These are phyloP conservation scores for Moelleriella libera DNA, from an alignment of 2,329 filamentous ascomycete genomes.

Conservation along the genomic window DNA sequence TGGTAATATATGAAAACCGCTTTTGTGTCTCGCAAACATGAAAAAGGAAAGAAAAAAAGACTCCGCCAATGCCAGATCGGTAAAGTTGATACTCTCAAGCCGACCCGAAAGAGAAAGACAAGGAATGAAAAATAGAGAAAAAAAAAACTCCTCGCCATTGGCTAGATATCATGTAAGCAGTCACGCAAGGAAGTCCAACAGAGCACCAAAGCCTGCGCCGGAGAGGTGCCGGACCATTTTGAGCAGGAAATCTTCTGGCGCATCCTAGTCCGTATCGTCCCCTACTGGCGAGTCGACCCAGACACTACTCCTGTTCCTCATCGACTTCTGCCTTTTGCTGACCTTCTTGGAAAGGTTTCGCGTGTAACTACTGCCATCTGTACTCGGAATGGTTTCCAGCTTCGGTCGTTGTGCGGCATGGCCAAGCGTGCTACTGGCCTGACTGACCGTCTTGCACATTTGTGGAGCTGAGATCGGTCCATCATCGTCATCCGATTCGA, in stretches of 20 bases:
- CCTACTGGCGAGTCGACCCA: constrained; percentile 21
- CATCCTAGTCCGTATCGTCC: constrained; percentile 19
- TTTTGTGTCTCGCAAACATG: background rate
- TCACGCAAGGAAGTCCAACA: too few relatives aligned
- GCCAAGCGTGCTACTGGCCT: constrained; percentile 10
- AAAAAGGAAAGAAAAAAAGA: background rate
- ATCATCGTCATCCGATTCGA: constrained; percentile 19
- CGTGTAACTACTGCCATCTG: constrained; percentile 16
- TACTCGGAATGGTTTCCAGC: constrained; percentile 32
- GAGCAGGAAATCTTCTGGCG: background rate
- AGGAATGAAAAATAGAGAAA: constrained; percentile 3
- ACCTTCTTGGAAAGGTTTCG: constrained; percentile 14
- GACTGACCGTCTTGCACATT: constrained; percentile 12
- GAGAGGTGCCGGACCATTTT: too few relatives aligned
- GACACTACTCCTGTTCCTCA: constrained; percentile 11
- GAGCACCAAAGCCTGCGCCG: too few relatives aligned
- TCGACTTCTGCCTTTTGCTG: constrained; percentile 15
- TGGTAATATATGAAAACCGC: too few relatives aligned
- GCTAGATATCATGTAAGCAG: too few relatives aligned
- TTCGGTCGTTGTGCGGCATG: constrained; percentile 27
- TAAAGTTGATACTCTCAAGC: background rate
- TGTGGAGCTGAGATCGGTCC: constrained; percentile 12
- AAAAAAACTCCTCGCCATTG: constrained; percentile 2
- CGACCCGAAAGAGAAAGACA: background rate
- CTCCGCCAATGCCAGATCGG: background rate